Base-by-base conservation (phyloP, 208 protist species). In the Trypanosoma conorhini region DNA sequence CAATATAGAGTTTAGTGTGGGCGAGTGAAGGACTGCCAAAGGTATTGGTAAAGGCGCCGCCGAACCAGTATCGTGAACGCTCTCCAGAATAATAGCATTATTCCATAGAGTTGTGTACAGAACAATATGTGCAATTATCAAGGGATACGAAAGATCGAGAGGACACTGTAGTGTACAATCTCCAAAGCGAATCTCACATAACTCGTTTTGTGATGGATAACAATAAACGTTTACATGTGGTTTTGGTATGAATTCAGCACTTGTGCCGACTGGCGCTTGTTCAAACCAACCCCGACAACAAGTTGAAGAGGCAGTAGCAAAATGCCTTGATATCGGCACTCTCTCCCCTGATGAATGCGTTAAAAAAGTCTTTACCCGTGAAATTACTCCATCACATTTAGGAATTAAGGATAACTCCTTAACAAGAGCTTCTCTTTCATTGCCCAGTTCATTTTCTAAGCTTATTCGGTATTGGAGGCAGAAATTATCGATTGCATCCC, bases 221-320 rank as follows among this genome's bases (percentile, higher is more conserved):
- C 83, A 89, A 59, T 86, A 91, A 50, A 85, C 76, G 50, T 59
- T 46, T 24, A 93, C 85, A 42, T 79, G 73, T 24, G 76, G 76
- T 52, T 80, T 82, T 33, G 85, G 77, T 58, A 79, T n/a, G 33
- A 74, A 30, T 13, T 52, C 54, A 31, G 77, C 52, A 26, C 72
- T 77, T 24, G 58, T 69, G 50, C 76, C 59, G 19, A 88, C 59
- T 40, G 80, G 81, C 31, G 85, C 83, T 28, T 87, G 77, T 26
- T 86, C 80, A 76, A 87, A 95, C 89, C 89, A 95, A 35, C 89
- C 89, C n/a, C 89, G 82, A 71, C 85, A 91, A 42, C 58, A 72
- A 1, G 83, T 93, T 24, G 81, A 79, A 48, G 74, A 42, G 19
- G 56, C 60, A 58, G 28, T 40, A 44, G 40, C 50, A 54, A 62